These are phyloP conservation scores for Rossbeevera mucosa DNA, from an alignment of 768 basidiomycete genomes.

Conservation along the genomic window DNA sequence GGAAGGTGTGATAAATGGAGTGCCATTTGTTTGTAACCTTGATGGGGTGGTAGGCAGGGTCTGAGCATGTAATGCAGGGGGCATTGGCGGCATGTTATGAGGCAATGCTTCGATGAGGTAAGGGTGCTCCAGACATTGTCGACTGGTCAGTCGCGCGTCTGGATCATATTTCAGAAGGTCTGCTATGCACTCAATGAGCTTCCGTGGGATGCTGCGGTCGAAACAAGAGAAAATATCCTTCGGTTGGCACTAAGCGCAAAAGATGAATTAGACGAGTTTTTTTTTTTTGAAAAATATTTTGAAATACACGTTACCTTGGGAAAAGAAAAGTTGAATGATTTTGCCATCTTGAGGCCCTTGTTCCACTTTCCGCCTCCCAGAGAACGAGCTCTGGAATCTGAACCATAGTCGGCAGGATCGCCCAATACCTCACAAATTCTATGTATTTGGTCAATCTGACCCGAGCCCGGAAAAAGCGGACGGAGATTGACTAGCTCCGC, in stretches of 20 bases:
- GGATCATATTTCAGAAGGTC: constrained; percentile 94
- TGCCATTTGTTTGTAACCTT: constrained; percentile 34
- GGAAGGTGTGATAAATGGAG: constrained; percentile 37
- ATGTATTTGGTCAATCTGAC: constrained; percentile 88
- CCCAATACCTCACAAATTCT: constrained; percentile 92
- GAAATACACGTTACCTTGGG: constrained; percentile 59
- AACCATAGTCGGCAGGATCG: constrained; percentile 83
- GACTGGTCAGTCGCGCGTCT: constrained; percentile 76
- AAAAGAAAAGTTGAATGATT: constrained; percentile 80
- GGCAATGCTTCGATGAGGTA: constrained; percentile 81
- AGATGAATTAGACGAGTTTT: constrained; percentile 1
- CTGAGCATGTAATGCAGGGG: constrained; percentile 45
- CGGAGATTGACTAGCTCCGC: constrained; percentile 93
- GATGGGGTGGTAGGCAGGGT: constrained; percentile 34
- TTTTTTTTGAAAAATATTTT: background rate
- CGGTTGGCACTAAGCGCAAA: constrained; percentile 50
- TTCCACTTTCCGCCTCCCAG: constrained; percentile 88
- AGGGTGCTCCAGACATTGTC: constrained; percentile 81
- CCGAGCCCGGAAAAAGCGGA: constrained; percentile 91
- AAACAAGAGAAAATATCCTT: constrained; percentile 70
- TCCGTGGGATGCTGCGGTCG: constrained; percentile 69
- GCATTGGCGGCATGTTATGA: constrained; percentile 61
- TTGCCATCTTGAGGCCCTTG: constrained; percentile 82
- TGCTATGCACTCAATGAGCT: constrained; percentile 85
- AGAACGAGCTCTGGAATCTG: constrained; percentile 60